Base-by-base conservation (phyloP, 805 yeast species). In the Cyberlindnera nakhonratchasimensis region DNA sequence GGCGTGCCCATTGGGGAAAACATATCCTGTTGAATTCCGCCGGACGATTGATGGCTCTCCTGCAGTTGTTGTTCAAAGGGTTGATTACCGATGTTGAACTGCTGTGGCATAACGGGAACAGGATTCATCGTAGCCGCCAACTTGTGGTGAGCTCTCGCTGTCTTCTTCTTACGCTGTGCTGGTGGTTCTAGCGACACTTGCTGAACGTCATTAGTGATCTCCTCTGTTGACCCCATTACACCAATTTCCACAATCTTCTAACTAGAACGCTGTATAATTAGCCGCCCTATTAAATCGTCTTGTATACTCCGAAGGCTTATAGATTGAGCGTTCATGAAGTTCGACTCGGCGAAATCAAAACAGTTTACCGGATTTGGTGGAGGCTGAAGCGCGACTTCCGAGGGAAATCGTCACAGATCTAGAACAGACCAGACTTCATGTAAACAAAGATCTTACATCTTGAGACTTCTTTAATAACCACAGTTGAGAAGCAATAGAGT, bases 81-180 rank as follows among this genome's bases (percentile, higher is more conserved):
- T 12, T 19, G 35, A 16, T 20, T 13, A 8, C 10, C 11, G 29
- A 16, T n/a, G 34, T 40, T 29, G 22, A 13, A 38, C 18, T 23
- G 40, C 29, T 29, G 42, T 26, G 30, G 29, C 18, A 33, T 9
- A 5, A 19, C 28, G 11, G 43, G 35, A 9, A n/a, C n/a, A n/a
- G 44, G 17, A 13, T 6, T 12, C 17, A n/a, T 17, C 13, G 20
- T 10, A 18, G 43, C 34, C 14, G 25, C 20, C 40, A 56, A 32
- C 19, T 48, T 40, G 29, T 57, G 59, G 39, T 46, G 46, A 2
- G 58, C 59, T 39, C 61, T 54, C 5, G 54, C 52, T 6, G 57
- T 42, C 36, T 50, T 54, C 47, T 54, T 55, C 43, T 50, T 52
- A n/a, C 46, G 43, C 4, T 39, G 39, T 3, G 42, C 43, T 10